phyloP scores from a whole-genome alignment of 2,329 filamentous ascomycete genomes.

The Ceratocystis albifundus region DNA sequence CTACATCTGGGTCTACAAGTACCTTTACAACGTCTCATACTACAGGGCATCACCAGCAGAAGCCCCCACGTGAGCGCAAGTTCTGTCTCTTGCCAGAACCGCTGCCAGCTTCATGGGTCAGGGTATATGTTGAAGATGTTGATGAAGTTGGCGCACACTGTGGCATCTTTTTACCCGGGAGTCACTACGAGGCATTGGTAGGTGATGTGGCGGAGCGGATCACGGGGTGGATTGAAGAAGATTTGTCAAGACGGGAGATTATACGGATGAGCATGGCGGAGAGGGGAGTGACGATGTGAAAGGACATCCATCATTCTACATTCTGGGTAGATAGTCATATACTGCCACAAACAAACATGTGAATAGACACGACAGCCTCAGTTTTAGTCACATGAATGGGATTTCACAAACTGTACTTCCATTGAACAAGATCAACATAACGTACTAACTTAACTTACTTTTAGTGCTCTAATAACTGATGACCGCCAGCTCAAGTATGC shows the following conservation, averaged over 20 bases:
- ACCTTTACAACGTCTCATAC: not conserved
- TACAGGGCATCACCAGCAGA: slow-evolving; percentile 22
- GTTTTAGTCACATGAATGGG: not conserved
- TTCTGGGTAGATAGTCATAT: not conserved
- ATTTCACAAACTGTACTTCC: slow-evolving; percentile 1
- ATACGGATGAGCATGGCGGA: not conserved
- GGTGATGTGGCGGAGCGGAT: slow-evolving; percentile 59
- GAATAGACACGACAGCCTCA: not conserved
- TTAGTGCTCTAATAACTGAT: slow-evolving; percentile 4
- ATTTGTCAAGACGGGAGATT: slow-evolving; percentile 36
- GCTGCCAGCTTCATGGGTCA: slow-evolving; percentile 54
- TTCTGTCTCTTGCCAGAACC: slow-evolving; percentile 64
- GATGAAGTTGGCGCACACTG: slow-evolving; percentile 82
- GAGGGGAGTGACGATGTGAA: not conserved
- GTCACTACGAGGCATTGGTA: slow-evolving; percentile 66
- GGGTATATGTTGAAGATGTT: slow-evolving; percentile 68
- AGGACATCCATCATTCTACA: too few species aligned
- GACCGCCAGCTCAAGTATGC: not conserved
- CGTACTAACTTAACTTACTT: slow-evolving; percentile 11
- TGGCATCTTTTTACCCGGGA: slow-evolving; percentile 61
- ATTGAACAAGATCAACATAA: not conserved
- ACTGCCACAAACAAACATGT: not conserved
- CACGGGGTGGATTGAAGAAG: slow-evolving; percentile 57
- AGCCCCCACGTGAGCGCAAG: slow-evolving; percentile 50
- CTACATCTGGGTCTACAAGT: slow-evolving; percentile 20